Base-by-base conservation (phyloP, 352 stramenopile species). In the Achlya hypogyna region DNA sequence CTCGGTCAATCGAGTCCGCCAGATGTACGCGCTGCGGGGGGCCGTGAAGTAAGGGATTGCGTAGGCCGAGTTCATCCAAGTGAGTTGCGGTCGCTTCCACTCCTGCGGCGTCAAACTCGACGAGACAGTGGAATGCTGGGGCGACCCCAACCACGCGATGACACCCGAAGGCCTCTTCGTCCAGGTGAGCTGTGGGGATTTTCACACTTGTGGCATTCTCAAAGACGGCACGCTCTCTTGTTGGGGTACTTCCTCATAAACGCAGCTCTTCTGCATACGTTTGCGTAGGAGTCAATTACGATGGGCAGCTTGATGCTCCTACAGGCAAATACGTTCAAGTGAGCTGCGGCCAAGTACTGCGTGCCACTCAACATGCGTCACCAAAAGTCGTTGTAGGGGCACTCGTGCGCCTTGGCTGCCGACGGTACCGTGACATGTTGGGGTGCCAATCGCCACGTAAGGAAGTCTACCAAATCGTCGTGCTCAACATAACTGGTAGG, bases 121-220 rank as follows among this genome's bases (percentile, higher is more conserved):
- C 51, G 84, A 94, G 74, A 87, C 79, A 6, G 59, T 94, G 40
- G 72, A 81, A 60, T 95, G 86, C 67, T 95, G 86, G 86, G 86
- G 86, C 45, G 59, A 75, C 5, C 77, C 79, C 1, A 77, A 80
- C 0, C 74, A 79, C 1, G 69, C 76, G 23, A 76, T 74, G 58
- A 76, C 70, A 9, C 85, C 85, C 12, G 71, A 75, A 29, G 86
- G 86, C 4, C 69, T 90, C 3, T 95, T 91, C 65, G 77, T 88
- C 35, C 84, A 93, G 69, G 82, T 95, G 69, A 91, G 81, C 75
- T 84, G 78, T 34, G 85, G 85, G 9, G 79, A 89, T 47, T 91
- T 91, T 65, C 84, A 94, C 70, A 79, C 82, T 35, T 93, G 86
- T 34, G 83, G 81, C 6, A 68, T 95, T 25, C 78, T 89, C 65